Percentiles rank a stretch among this genome's conserved stretches.
These are phyloP conservation scores for Podospora tetraspora DNA, from an alignment of 495 filamentous ascomycete species.

Conservation along the genomic window DNA sequence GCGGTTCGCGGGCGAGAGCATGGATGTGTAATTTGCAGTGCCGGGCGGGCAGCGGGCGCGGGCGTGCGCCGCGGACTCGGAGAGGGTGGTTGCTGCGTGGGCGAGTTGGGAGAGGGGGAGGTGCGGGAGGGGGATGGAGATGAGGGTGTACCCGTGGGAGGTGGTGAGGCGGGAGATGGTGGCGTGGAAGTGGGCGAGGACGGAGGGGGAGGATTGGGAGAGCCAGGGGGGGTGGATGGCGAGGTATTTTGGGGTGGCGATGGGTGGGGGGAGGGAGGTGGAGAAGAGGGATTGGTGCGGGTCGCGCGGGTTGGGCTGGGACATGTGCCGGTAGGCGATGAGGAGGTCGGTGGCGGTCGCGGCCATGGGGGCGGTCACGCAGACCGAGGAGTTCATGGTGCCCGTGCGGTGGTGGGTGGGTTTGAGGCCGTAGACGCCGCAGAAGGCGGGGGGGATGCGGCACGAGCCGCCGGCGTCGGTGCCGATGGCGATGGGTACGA, in stretches of 20 bases:
- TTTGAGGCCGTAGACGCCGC: conserved; percentile 86
- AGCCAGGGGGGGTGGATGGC: conserved; percentile 78
- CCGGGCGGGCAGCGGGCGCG: conserved; percentile 19
- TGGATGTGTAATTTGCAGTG: conserved; percentile 18
- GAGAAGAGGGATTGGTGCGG: conserved; percentile 35
- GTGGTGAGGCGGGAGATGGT: conserved; percentile 57
- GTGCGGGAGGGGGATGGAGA: conserved; percentile 73
- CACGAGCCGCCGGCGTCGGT: conserved; percentile 82
- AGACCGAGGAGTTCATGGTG: conserved; percentile 54
- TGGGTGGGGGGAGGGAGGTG: conserved; percentile 31
- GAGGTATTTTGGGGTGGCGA: conserved; percentile 42
- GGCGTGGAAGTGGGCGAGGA: conserved; percentile 53
- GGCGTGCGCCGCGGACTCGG: conserved; percentile 51
- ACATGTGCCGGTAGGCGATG: conserved; percentile 70
- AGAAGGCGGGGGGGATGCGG: conserved; percentile 74
- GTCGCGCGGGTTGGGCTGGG: conserved; percentile 58
- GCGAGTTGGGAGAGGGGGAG: conserved; percentile 69
- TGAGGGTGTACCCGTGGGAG: conserved; percentile 54
- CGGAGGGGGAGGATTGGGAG: conserved; percentile 57
- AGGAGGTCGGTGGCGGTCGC: conserved; percentile 75
- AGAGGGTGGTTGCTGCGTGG: conserved; percentile 75
- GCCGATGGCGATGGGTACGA: conserved; percentile 78
- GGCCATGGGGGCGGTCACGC: conserved; percentile 72
- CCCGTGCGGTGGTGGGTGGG: conserved; percentile 67
- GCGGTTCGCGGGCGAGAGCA: conserved; percentile 65